Conservation (phyloP, 176 grass and related monocot species). For the Panicum miliaceum region DNA sequence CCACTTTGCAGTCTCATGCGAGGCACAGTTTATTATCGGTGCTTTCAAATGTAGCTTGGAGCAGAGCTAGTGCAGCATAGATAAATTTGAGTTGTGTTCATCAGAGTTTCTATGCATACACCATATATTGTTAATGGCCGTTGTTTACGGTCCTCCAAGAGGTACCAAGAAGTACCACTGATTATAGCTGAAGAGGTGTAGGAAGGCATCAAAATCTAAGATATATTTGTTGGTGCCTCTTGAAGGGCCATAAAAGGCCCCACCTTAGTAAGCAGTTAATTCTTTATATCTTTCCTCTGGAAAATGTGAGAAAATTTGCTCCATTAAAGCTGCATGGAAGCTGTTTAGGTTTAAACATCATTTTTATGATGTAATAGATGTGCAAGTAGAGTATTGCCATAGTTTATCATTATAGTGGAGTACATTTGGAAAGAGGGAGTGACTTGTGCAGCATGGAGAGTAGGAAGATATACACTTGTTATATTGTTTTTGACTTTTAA, state of each 20-base stretch:
- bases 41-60: slow-evolving; percentile 16
- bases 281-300: background rate
- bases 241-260: background rate
- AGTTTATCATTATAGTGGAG: background rate
- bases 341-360: background rate
- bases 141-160: background rate
- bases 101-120: background rate
- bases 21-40: background rate
- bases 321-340: background rate
- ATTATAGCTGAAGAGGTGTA: background rate
- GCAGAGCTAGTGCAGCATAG: background rate
- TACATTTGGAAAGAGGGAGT: background rate
- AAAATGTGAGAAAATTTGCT: background rate
- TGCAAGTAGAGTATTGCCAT: background rate
- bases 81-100: background rate
- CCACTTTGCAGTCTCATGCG: background rate
- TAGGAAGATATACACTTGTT: background rate
- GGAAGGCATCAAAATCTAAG: background rate
- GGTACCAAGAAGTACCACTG: background rate
- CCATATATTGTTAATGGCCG: background rate
- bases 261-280: background rate
- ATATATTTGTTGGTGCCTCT: background rate
- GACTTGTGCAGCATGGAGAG: background rate
- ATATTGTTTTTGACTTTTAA: slow-evolving; percentile 12
- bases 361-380: background rate